Evolutionary conservation across 2,329 filamentous ascomycete genomes (phyloP).

Genomic region (Neopestalotiopsis clavispora): DNA sequence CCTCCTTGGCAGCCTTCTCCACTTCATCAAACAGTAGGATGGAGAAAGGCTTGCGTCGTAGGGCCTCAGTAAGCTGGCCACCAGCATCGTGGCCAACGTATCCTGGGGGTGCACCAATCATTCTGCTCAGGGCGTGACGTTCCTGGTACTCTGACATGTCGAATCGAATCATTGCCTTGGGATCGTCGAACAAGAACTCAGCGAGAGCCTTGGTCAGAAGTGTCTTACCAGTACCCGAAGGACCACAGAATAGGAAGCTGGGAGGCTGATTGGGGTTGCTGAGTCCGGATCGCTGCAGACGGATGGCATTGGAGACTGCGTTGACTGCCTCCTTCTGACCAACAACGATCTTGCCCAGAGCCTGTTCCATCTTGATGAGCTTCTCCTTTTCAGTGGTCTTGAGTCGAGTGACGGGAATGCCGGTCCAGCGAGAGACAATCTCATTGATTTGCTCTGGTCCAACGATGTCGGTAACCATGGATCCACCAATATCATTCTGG

Average conservation of each 20-base stretch:
- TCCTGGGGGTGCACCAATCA: conserved; percentile 96
- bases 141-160: conserved; percentile 99
- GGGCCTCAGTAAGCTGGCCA: conserved; percentile 91
- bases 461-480: conserved; percentile 90
- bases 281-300: conserved; percentile 91
- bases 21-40: conserved; percentile 98
- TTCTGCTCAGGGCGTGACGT: conserved; percentile 89
- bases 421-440: conserved; percentile 97
- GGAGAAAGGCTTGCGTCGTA: conserved; percentile 94
- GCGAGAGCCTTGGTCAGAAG: conserved; percentile 95
- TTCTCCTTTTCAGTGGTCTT: conserved; percentile 98
- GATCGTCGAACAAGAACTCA: conserved; percentile 96
- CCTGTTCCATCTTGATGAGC: conserved; percentile 94
- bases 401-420: conserved; percentile 92
- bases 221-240: conserved; percentile 97
- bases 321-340: conserved; percentile 93
- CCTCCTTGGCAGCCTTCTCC: conserved; percentile 97
- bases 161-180: conserved; percentile 97
- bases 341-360: conserved; percentile 82
- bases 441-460: conserved; percentile 99
- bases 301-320: conserved; percentile 94
- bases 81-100: conserved; percentile 97
- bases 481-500: conserved; percentile 64
- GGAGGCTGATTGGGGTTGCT: conserved; percentile 96
- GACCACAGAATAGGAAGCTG: conserved; percentile 98